Percentiles rank a stretch among this genome's conserved stretches.
These are phyloP conservation scores for Fistulifera pelliculosa DNA, from an alignment of 108 stramenopile species.

Conservation along the genomic window DNA sequence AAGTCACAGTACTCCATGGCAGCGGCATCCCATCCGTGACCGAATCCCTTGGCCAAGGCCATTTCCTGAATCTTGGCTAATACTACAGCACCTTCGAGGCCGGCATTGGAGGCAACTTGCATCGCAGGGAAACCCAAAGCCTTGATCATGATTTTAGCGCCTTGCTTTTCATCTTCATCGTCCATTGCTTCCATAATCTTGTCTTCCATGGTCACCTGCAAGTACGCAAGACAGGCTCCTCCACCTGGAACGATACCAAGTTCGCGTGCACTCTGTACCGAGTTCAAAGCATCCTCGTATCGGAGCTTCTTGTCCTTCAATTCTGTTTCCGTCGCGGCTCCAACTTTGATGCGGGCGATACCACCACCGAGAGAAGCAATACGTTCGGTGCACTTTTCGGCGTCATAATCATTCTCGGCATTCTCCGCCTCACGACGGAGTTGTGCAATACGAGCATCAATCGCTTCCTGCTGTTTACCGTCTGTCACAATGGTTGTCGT, in stretches of 20 bases:
- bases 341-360: constrained; percentile 96
- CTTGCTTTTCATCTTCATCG: constrained; percentile 83
- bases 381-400: constrained; percentile 88
- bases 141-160: constrained; percentile 81
- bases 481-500: constrained; percentile 92
- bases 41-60: constrained; percentile 75
- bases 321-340: constrained; percentile 97
- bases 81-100: constrained; percentile 94
- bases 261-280: constrained; percentile 84
- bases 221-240: constrained; percentile 82
- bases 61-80: constrained; percentile 82
- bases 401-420: constrained; percentile 89
- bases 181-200: constrained; percentile 74
- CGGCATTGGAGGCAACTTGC: constrained; percentile 94
- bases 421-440: constrained; percentile 79
- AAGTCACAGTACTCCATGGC: constrained; percentile 80
- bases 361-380: constrained; percentile 95
- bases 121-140: constrained; percentile 80
- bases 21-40: constrained; percentile 91
- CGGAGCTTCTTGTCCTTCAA: constrained; percentile 98
- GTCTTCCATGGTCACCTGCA: constrained; percentile 53
- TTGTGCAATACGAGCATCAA: constrained; percentile 80
- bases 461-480: constrained; percentile 82
- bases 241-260: constrained; percentile 96
- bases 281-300: constrained; percentile 96